Conservation (phyloP, 441 rosid species). For the Populus tomentosa region DNA sequence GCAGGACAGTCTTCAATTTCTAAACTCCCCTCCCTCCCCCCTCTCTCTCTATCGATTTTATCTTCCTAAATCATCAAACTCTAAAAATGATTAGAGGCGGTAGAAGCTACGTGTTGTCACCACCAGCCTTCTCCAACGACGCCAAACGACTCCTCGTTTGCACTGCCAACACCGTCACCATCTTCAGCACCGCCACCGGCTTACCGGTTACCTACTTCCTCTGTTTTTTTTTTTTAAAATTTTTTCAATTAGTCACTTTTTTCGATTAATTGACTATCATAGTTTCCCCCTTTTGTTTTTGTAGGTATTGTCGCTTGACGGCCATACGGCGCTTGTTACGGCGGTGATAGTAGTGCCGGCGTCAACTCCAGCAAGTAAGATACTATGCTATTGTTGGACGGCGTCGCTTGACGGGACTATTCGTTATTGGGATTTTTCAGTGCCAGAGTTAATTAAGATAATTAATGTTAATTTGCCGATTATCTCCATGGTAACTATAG, state of each 20-base stretch:
- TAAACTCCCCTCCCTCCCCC: background rate
- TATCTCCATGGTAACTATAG: conserved; percentile 57
- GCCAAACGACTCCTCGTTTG: conserved; percentile 83
- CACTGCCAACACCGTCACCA: conserved; percentile 64
- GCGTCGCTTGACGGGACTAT: conserved; percentile 90
- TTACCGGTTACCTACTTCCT: conserved; percentile 45
- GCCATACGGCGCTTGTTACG: conserved; percentile 75
- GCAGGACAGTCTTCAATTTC: background rate
- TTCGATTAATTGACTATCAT: background rate
- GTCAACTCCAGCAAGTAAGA: conserved; percentile 40
- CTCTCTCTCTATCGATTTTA: background rate
- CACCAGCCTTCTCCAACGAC: conserved; percentile 94
- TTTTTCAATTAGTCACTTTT: background rate
- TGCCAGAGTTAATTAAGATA: conserved; percentile 70
- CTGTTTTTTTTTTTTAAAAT: too few relatives aligned
- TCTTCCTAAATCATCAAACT: background rate
- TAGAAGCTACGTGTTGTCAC: conserved; percentile 59
- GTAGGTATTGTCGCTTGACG: conserved; percentile 68
- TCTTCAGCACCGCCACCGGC: conserved; percentile 88
- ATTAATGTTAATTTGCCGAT: conserved; percentile 54
- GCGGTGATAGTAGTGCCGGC: conserved; percentile 73
- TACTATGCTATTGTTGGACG: conserved; percentile 85
- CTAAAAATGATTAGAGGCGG: conserved; percentile 74
- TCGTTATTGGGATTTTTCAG: conserved; percentile 86
- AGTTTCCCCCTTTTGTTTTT: background rate